Evolutionary conservation across 2,329 filamentous ascomycete species (phyloP).

Genomic region (Penicillium sp.): DNA sequence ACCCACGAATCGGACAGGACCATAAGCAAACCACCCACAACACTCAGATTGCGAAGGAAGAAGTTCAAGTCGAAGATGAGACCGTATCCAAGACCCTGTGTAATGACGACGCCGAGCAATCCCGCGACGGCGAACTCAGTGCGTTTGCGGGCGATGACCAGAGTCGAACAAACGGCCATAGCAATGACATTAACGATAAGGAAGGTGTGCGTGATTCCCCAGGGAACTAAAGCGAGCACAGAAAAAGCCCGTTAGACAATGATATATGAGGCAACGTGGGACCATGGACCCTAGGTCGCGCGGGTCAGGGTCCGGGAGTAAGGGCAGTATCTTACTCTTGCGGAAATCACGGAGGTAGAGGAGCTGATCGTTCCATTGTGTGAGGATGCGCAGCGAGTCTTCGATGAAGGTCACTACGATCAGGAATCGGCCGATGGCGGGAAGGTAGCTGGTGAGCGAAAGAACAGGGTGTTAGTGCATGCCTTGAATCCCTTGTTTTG

Average conservation of each 20-base stretch:
- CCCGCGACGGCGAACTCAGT: slow-evolving; percentile 90
- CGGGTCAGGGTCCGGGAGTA: slow-evolving; percentile 9
- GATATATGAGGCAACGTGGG: neutral
- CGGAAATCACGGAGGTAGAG: slow-evolving; percentile 89
- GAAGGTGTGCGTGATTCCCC: slow-evolving; percentile 86
- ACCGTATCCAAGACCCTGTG: slow-evolving; percentile 93
- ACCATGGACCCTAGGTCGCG: slow-evolving; percentile 3
- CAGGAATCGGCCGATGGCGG: slow-evolving; percentile 91
- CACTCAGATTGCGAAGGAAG: slow-evolving; percentile 97
- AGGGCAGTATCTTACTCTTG: slow-evolving; percentile 65
- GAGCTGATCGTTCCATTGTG: slow-evolving; percentile 95
- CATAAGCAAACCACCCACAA: slow-evolving; percentile 96
- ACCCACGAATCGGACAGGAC: slow-evolving; percentile 98
- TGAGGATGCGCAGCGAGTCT: slow-evolving; percentile 92
- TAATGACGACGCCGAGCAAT: slow-evolving; percentile 84
- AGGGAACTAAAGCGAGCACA: slow-evolving; percentile 64
- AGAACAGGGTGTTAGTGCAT: slow-evolving; percentile 32
- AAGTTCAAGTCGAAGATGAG: slow-evolving; percentile 99
- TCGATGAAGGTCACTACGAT: slow-evolving; percentile 99
- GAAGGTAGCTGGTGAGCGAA: slow-evolving; percentile 67
- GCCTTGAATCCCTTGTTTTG: slow-evolving; percentile 19
- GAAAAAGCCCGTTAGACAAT: slow-evolving; percentile 18
- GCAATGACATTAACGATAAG: slow-evolving; percentile 84
- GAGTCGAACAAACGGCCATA: slow-evolving; percentile 76
- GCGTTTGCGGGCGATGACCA: slow-evolving; percentile 90